Evolutionary conservation across 805 yeast genomes (phyloP).

Genomic region (Suhomyces sp.): DNA sequence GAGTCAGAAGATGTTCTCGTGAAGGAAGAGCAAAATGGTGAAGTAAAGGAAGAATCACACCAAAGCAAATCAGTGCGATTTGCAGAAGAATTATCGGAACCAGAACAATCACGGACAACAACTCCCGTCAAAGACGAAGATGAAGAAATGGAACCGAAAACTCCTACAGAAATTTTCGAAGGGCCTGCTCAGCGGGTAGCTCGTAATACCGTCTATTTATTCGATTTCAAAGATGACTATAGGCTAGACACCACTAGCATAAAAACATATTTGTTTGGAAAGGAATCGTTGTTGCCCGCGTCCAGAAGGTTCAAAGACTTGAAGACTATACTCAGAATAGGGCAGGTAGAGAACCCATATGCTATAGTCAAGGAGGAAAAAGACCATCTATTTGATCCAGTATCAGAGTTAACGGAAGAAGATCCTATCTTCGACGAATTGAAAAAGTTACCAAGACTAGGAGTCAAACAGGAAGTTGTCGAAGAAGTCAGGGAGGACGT

Average conservation of each 20-base stretch:
- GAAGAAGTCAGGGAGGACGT: conserved; percentile 43
- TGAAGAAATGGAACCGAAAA: neutral
- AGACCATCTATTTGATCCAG: conserved; percentile 34
- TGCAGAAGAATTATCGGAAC: conserved; percentile 3
- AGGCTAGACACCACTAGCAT: conserved; percentile 27
- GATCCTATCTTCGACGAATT: conserved; percentile 41
- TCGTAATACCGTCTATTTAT: conserved; percentile 51
- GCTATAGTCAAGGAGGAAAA: conserved; percentile 30
- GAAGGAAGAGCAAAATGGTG: conserved; percentile 13
- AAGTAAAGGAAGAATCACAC: conserved; percentile 1
- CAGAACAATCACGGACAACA: neutral
- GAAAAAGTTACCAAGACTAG: conserved; percentile 58
- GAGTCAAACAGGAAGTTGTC: conserved; percentile 46
- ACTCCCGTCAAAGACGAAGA: neutral
- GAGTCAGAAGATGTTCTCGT: neutral
- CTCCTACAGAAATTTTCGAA: conserved; percentile 37
- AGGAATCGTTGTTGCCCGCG: conserved; percentile 51
- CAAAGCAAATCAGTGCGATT: conserved; percentile 2
- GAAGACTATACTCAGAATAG: conserved; percentile 48
- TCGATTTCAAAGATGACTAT: conserved; percentile 43
- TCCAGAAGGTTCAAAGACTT: conserved; percentile 53
- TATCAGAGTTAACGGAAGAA: conserved; percentile 33
- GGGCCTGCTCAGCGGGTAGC: conserved; percentile 70
- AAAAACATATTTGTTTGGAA: conserved; percentile 53
- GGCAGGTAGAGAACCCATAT: conserved; percentile 37